Evolutionary conservation across 495 filamentous ascomycete genomes (phyloP), one percentile per base, ranked within the genome.

Genomic region (Pseudevernia furfuracea): DNA sequence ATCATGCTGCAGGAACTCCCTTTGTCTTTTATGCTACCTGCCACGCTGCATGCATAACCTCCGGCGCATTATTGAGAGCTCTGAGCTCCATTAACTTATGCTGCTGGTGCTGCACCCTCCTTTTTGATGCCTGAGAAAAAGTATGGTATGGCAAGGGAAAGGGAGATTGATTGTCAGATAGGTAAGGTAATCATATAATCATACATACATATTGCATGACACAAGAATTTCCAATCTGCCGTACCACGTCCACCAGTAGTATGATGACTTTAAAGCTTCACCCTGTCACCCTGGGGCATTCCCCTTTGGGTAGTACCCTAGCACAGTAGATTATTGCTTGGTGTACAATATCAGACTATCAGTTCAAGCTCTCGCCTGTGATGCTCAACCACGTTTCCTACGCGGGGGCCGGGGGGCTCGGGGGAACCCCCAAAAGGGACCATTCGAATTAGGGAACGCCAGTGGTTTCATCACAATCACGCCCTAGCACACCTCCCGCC

Each of bases 381-480:
- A 57, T 60, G 43, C 52, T 58, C 36, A 56, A 56, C 64, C 64
- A 66, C 64, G 64, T 66, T 66, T 66, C 59, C 48, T 65, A 44
- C 57, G 64, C 64, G 64, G 64, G 58, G 64, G 56, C 15, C 28
- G n/a, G n/a, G n/a, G n/a, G n/a, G n/a, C n/a, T n/a, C n/a, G n/a
- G n/a, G n/a, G n/a, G n/a, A n/a, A n/a, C 21, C 14, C 58, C 64
- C 57, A 60, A 59, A 59, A 15, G 44, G 7, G 11, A 4, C 48
- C 7, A 65, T 46, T 65, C 58, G 44, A 53, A 61, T 61, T 65
- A 61, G 64, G 52, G 61, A 58, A 52, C 61, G 61, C 61, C 61
- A 46, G 44, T 41, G 38, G 65, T 67, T 67, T 67, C 65, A 67
- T 66, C 65, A 66, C 65, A 48, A 58, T 58, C 60, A 52, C 64